Evolutionary conservation across 2,329 filamentous ascomycete genomes (phyloP), one percentile per base, ranked within the genome.

Genomic region (Parastagonospora nodorum): DNA sequence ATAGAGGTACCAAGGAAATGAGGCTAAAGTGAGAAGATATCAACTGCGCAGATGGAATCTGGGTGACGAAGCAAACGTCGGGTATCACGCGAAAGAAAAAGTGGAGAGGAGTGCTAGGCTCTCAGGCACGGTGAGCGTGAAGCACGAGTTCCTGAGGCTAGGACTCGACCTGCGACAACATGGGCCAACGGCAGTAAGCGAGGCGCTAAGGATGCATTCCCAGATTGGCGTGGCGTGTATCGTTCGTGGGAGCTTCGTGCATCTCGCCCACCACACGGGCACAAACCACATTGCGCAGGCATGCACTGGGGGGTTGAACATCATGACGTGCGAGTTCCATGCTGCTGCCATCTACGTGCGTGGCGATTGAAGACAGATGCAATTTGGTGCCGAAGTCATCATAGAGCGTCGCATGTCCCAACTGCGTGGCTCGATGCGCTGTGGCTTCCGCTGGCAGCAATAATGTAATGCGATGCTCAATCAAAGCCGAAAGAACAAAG

Each of bases 231-330:
- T 46, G 31, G 43, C 50, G 57, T 55, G 56, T 60, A 51, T 45
- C 41, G 53, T 60, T 60, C 57, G 61, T 45, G 57, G 53, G 44
- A 56, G 46, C 50, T 59, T 58, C 53, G 60, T 61, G 61, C 58
- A 33, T 35, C 45, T 42, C 39, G 14, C 28, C 16, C 11, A 19
- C 19, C 7, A n/a, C 7, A 27, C 12, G n/a, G 27, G 29, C 14
- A 37, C 6, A 16, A 16, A n/a, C 19, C 19, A 24, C 19, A 37
- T 37, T 12, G 35, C 35, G 6, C 12, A 37, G 15, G 14, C 14
- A 11, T 32, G 3, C 8, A 16, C 14, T 37, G 35, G 14, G 16
- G 11, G 14, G 19, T 24, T 24, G 5, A 5, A 24, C 19, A 24
- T 24, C 3, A 24, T 24, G 19, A 24, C 19, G 19, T 24, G 19